Conservation (phyloP, 2,329 filamentous ascomycete species). For the Salinomyces thailandicus region DNA sequence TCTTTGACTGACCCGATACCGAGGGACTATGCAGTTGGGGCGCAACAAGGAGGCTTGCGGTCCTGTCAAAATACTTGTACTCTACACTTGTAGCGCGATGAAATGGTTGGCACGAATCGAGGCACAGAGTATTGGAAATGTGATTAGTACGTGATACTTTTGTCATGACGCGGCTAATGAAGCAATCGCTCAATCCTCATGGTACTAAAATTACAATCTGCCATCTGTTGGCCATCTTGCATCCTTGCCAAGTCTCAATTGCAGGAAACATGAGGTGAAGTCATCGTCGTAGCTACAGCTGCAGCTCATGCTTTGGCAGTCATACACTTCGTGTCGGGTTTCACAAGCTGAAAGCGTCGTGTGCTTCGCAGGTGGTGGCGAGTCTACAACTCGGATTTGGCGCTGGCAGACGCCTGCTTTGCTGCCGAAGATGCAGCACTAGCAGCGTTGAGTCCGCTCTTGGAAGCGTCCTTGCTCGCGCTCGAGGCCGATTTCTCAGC, state of each 20-base stretch:
- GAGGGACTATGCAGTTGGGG: slow-evolving; percentile 8
- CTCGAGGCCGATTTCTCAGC: slow-evolving; percentile 23
- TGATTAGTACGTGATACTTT: no score
- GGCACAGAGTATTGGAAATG: no score
- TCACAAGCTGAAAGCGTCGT: background rate
- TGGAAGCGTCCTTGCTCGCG: slow-evolving; percentile 10
- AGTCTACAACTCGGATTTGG: slow-evolving; percentile 6
- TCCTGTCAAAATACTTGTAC: no score
- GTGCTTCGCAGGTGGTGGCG: background rate
- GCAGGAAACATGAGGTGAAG: background rate
- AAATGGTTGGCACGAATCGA: no score
- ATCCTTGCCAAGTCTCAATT: no score
- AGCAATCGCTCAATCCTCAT: no score
- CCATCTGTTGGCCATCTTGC: no score
- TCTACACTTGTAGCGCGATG: no score
- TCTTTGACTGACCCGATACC: slow-evolving; percentile 13
- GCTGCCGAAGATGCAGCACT: slow-evolving; percentile 4
- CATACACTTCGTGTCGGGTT: background rate
- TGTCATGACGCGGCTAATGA: no score
- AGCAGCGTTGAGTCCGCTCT: slow-evolving; percentile 10
- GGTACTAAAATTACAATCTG: no score
- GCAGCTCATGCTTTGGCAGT: background rate
- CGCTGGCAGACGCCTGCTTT: slow-evolving; percentile 2
- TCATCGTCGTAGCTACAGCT: background rate
- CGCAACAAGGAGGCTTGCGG: slow-evolving; percentile 5